Evolutionary conservation across 305 asterid species (phyloP), one percentile per base, ranked within the genome.

Genomic region (Fraxinus albicans): DNA sequence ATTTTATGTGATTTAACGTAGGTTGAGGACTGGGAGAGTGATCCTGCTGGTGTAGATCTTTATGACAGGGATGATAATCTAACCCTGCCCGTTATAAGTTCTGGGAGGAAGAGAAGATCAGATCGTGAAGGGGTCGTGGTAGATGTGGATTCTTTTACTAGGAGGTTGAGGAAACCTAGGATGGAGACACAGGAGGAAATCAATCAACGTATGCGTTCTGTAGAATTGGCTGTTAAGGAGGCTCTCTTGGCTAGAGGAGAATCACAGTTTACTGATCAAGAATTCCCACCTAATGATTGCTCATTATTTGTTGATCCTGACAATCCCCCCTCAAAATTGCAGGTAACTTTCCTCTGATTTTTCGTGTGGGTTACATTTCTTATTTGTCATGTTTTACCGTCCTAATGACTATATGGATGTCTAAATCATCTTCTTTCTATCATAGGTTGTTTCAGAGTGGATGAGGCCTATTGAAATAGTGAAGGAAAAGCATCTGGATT

Each of bases 11-110:
- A 40, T 78, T 80, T 86, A 78, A 74, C 77, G 40, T 86, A 96
- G 99, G 97, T 94, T 78, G 99, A 97, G 88, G 99, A 93, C 87
- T 97, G 99, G 99, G 99, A 97, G 87, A 97, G 99, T 67, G 99
- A 97, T 82, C 99, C 99, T 6, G 99, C 98, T 12, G 99, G 94
- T 87, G 98, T 97, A 72, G 99, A 97, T 88, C 98, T 97, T 85
- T 97, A 93, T 78, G 99, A 97, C 88, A 87, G 99, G 88, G 99
- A 97, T 47, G 99, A 95, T 88, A n/a, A n/a, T n/a, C n/a, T n/a
- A n/a, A n/a, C n/a, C n/a, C n/a, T n/a, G n/a, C n/a, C n/a, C n/a
- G 94, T 95, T 97, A 91, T 89, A 55, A 97, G 99, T n/a, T n/a
- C n/a, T 87, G 99, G 98, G 85, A 93, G 99, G 91, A 97, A 89